These are phyloP conservation scores for Malassezia brasiliensis DNA, from an alignment of 1,284 basidiomycete genomes.

Conservation along the genomic window DNA sequence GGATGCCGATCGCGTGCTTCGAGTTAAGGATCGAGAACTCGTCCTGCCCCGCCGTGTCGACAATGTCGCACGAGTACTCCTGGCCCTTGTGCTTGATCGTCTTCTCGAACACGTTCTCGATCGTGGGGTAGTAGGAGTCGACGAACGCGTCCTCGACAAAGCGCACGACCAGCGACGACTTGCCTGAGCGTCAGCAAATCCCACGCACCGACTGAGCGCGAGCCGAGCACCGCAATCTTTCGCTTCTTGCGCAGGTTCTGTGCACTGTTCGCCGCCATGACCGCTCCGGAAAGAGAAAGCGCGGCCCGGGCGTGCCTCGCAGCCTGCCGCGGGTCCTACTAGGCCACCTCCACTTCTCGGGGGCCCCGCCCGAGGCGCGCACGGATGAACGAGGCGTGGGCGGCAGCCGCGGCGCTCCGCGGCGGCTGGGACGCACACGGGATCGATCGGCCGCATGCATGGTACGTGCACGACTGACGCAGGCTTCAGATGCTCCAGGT, in stretches of 20 bases:
- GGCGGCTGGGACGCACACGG: not conserved
- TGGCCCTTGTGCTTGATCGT: slow-evolving; percentile 69
- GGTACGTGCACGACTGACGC: not conserved
- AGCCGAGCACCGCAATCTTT: slow-evolving; percentile 47
- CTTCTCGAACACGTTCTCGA: slow-evolving; percentile 81
- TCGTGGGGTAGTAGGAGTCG: slow-evolving; percentile 85
- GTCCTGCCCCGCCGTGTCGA: slow-evolving; percentile 94
- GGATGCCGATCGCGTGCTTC: slow-evolving; percentile 71
- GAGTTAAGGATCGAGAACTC: slow-evolving; percentile 73
- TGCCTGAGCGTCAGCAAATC: slow-evolving; percentile 53
- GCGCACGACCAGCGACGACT: slow-evolving; percentile 59
- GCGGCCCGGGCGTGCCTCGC: too few relatives aligned
- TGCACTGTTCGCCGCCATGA: not conserved
- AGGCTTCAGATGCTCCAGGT: not conserved
- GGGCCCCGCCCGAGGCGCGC: not conserved
- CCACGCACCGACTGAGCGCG: slow-evolving; percentile 39
- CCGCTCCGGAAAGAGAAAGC: too few relatives aligned
- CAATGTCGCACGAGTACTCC: slow-evolving; percentile 90
- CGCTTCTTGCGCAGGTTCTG: slow-evolving; percentile 37
- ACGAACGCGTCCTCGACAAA: slow-evolving; percentile 52
- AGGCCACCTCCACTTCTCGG: not conserved
- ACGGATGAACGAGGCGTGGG: not conserved
- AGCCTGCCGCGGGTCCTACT: not conserved
- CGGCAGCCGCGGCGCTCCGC: not conserved
- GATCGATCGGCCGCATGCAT: not conserved